phyloP scores from a whole-genome alignment of 129 eudicot genomes.

The Pulicaria dysenterica region DNA sequence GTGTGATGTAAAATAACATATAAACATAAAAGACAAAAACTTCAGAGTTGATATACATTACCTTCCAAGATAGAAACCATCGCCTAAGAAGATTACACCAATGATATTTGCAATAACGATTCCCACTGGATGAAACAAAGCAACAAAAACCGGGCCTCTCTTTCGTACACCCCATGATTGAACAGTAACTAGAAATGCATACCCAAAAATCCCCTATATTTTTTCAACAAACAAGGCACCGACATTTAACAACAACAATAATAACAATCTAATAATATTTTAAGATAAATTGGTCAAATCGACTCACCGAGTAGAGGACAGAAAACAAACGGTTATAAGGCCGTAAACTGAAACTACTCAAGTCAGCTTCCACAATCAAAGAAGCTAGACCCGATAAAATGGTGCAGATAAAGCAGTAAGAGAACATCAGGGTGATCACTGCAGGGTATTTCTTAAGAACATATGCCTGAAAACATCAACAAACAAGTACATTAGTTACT shows the following conservation, averaged over 20 bases:
- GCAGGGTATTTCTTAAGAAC: slow-evolving; percentile 62
- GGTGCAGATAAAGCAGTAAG: slow-evolving; percentile 65
- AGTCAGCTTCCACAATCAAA: slow-evolving; percentile 50
- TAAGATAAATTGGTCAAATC: neutral
- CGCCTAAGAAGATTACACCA: slow-evolving; percentile 62
- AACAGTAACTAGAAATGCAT: slow-evolving; percentile 70
- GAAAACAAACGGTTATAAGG: slow-evolving; percentile 56
- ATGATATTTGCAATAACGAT: slow-evolving; percentile 62
- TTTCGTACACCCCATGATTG: slow-evolving; percentile 66
- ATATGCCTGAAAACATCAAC: slow-evolving; percentile 51
- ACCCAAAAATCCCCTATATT: slow-evolving; percentile 74
- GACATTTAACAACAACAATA: neutral
- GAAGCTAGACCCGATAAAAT: slow-evolving; percentile 55
- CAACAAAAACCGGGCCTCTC: slow-evolving; percentile 84
- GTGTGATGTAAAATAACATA: neutral
- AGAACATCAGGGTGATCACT: slow-evolving; percentile 57
- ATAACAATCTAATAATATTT: neutral
- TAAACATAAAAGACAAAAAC: slow-evolving; percentile 5
- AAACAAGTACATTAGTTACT: neutral
- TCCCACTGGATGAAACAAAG: slow-evolving; percentile 83
- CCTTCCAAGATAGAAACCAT: slow-evolving; percentile 87
- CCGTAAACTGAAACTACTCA: slow-evolving; percentile 57
- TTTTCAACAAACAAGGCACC: neutral
- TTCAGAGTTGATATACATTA: slow-evolving; percentile 4
- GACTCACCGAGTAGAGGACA: slow-evolving; percentile 63